Evolutionary conservation across 768 basidiomycete genomes (phyloP), one percentile per base, ranked within the genome.

Genomic region (Trametes cingulata): DNA sequence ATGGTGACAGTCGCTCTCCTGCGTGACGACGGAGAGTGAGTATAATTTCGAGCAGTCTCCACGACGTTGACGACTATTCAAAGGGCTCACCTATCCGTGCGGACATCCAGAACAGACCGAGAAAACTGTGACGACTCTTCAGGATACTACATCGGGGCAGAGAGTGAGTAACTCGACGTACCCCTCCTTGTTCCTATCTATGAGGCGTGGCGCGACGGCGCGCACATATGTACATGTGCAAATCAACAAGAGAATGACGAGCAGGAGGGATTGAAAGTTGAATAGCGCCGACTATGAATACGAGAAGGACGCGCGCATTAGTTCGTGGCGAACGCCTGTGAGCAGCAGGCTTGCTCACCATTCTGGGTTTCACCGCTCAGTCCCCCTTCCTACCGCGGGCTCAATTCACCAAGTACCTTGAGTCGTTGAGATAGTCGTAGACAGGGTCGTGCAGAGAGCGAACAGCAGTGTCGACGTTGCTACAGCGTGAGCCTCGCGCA

Each of bases 181-280:
- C 96, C 97, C 96, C 74, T 93, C 82, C 75, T 95, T 94, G 74
- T 98, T 98, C 65, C 90, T 80, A 74, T 99, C 97, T 13, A 98
- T 82, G 5, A 98, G 78, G 24, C 92, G 82, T 12, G 97, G 97
- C 3, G 92, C 88, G 15, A 95, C 88, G 0, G 92, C 87, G 45
- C 97, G 87, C 14, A 95, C 83, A 74, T 98, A 99, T 3, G 96
- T 95, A 78, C 93, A 98, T 58, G 97, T 98, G 78, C 97, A 99
- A 60, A 98, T 94, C 73, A 91, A 80, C 49, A 99, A 82, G 9
- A 98, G 83, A 64, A 98, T 88, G 72, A 96, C 94, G 69, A 96
- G 86, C 19, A 99, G 82, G 19, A 99, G 82, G 0, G 95, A 94
- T 74, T 96, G 90, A 72, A 99, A 99, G 77, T 98, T 96, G 86